A percentile compares a stretch with the other conserved stretches of the same genome.
Conservation (phyloP, 116 monocot genomes). For the Cymodocea nodosa region DNA sequence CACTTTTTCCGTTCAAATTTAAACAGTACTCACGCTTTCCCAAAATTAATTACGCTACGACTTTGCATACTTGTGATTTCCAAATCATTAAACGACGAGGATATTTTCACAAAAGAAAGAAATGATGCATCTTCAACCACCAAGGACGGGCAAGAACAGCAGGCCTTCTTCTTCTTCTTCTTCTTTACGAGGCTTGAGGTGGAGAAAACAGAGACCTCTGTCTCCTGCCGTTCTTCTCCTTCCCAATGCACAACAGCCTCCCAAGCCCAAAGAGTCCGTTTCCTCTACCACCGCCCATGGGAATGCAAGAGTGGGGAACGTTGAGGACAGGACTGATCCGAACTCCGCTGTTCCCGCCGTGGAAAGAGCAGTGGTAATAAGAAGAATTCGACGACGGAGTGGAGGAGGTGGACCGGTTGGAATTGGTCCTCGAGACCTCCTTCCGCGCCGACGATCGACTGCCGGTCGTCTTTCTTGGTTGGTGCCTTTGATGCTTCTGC, state of each 20-base stretch:
- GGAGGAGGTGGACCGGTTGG: not conserved
- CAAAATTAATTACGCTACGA: too few species aligned
- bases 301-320: slow-evolving; percentile 8
- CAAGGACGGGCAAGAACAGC: not conserved
- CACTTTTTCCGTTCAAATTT: too few species aligned
- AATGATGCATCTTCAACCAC: not conserved
- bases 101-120: too few species aligned
- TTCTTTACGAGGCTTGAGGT: not conserved
- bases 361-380: slow-evolving; percentile 7
- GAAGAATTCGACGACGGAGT: not conserved
- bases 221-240: slow-evolving; percentile 7
- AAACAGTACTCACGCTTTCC: too few species aligned
- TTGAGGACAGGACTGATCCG: slow-evolving; percentile 17
- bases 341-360: slow-evolving; percentile 3
- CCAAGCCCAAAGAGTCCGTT: slow-evolving; percentile 8
- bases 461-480: not conserved
- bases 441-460: not conserved
- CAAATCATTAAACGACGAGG: too few species aligned
- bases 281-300: not conserved
- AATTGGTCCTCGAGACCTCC: not conserved
- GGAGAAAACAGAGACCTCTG: not conserved
- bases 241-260: slow-evolving; percentile 3
- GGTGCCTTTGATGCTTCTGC: slow-evolving; percentile 1
- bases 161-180: too few species aligned
- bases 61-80: too few species aligned